These are phyloP conservation scores for Boletellus dicymbophilus DNA, from an alignment of 1,284 basidiomycete genomes.

Conservation along the genomic window DNA sequence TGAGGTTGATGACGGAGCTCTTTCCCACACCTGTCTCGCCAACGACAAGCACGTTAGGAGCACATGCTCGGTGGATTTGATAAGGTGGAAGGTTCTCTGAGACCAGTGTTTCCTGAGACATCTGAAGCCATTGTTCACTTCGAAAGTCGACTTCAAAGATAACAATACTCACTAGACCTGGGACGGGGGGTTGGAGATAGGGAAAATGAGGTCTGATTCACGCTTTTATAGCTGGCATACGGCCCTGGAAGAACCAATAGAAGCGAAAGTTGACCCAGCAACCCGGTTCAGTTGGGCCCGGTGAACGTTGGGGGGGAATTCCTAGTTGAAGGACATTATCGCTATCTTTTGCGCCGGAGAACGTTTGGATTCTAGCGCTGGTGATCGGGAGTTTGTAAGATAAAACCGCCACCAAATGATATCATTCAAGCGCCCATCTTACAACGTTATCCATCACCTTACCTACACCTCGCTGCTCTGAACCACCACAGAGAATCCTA, in stretches of 20 bases:
- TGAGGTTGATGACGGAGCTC: constrained; percentile 27
- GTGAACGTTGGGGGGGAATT: constrained; percentile 7
- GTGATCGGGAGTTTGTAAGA: background rate
- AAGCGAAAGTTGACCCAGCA: background rate
- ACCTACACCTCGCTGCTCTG: background rate
- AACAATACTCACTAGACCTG: constrained; percentile 9
- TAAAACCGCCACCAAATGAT: background rate
- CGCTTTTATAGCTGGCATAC: constrained; percentile 17
- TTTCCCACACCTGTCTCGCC: constrained; percentile 28
- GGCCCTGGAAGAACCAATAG: background rate
- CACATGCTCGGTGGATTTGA: constrained; percentile 1
- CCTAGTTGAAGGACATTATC: background rate
- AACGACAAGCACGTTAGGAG: constrained; percentile 25
- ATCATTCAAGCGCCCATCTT: constrained; percentile 1
- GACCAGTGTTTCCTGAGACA: background rate
- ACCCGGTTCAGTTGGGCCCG: background rate
- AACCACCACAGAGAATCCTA: background rate
- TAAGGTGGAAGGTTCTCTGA: constrained; percentile 4
- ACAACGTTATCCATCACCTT: background rate
- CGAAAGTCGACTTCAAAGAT: background rate
- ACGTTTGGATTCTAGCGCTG: constrained; percentile 4
- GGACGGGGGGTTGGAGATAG: background rate
- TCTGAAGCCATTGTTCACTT: constrained; percentile 5
- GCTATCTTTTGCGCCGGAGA: background rate
- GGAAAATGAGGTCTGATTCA: background rate